Conservation (phyloP, 345 rosid genomes). For the Hypericum perforatum region DNA sequence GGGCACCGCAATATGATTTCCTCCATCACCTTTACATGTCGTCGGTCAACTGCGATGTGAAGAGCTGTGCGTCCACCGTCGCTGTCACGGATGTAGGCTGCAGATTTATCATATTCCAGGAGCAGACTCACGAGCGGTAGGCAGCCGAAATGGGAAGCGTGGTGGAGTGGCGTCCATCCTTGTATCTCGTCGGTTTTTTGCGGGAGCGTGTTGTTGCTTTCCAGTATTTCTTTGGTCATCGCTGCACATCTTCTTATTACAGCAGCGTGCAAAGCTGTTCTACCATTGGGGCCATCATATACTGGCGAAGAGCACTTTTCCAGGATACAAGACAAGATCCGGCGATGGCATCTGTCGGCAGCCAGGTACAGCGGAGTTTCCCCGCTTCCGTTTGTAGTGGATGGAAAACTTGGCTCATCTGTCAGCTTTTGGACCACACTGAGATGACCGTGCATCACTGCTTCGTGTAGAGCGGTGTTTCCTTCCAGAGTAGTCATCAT, state of each 20-base stretch:
- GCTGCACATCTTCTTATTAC: not conserved
- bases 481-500: conserved; percentile 7
- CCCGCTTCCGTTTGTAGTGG: conserved; percentile 3
- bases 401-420: not conserved
- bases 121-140: not conserved
- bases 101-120: not conserved
- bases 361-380: conserved; percentile 22
- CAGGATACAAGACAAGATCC: not conserved
- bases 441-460: conserved; percentile 10
- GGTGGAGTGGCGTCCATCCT: conserved; percentile 19
- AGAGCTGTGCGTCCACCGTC: conserved; percentile 6
- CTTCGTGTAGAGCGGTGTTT: conserved; percentile 21
- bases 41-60: conserved; percentile 4
- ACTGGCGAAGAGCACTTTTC: not conserved
- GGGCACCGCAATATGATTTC: not conserved
- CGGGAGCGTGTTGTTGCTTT: not conserved
- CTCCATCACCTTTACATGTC: not conserved
- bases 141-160: conserved; percentile 5
- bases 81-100: not conserved
- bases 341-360: conserved; percentile 11
- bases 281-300: conserved; percentile 14
- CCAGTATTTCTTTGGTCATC: conserved; percentile 7
- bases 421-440: conserved; percentile 10
- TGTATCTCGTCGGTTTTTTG: conserved; percentile 4
- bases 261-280: conserved; percentile 14